phyloP scores from a whole-genome alignment of 2,329 filamentous ascomycete species.

The Hortaea werneckii region DNA sequence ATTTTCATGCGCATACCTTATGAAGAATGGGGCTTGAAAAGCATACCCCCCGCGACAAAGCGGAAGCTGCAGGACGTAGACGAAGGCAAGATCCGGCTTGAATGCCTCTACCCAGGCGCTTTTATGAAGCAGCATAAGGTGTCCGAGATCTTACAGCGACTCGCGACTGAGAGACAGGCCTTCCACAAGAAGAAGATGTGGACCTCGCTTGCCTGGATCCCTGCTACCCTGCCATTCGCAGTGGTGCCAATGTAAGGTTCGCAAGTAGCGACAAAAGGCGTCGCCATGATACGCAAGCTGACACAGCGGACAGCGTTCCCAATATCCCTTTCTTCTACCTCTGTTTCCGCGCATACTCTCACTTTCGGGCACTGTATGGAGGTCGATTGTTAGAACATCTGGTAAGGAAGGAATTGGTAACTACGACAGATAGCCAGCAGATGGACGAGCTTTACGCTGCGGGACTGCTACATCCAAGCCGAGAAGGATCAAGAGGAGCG shows the following conservation, averaged over 20 bases:
- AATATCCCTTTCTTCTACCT: constrained; percentile 98
- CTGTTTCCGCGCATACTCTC: constrained; percentile 80
- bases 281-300: constrained; percentile 6
- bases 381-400: constrained; percentile 79
- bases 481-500: constrained; percentile 30
- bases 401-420: constrained; percentile 60
- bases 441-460: constrained; percentile 66
- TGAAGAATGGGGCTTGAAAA: constrained; percentile 97
- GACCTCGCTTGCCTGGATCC: constrained; percentile 74
- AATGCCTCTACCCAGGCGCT: constrained; percentile 10
- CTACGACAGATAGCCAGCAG: constrained; percentile 52
- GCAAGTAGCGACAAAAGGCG: background rate
- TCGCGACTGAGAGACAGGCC: constrained; percentile 71
- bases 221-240: constrained; percentile 71
- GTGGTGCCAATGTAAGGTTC: constrained; percentile 68
- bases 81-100: constrained; percentile 53
- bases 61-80: constrained; percentile 55
- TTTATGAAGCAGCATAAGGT: constrained; percentile 32
- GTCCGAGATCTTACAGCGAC: constrained; percentile 51
- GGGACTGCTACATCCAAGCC: constrained; percentile 36
- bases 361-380: constrained; percentile 77
- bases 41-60: constrained; percentile 70
- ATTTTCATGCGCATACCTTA: constrained; percentile 81
- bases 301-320: constrained; percentile 53
- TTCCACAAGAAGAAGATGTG: constrained; percentile 68